phyloP scores from a whole-genome alignment of 2,329 filamentous ascomycete genomes.

The Fusarium fujikuroi region DNA sequence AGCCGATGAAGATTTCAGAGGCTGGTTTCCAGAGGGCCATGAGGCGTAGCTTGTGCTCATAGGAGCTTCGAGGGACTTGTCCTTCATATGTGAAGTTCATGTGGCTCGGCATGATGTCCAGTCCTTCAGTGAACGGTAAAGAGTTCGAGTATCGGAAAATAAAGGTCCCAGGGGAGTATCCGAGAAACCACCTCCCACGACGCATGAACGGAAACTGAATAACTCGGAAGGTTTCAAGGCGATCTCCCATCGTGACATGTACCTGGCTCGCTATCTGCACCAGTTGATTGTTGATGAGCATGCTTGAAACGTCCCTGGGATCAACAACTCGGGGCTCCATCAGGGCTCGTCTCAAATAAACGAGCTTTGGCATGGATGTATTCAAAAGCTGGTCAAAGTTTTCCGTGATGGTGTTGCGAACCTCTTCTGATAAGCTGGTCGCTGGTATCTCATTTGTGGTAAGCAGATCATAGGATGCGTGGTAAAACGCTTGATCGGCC shows the following conservation, averaged over 20 bases:
- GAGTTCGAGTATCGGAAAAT: constrained; percentile 41
- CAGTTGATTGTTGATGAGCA: neutral
- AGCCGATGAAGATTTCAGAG: constrained; percentile 6
- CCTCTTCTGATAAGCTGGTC: neutral
- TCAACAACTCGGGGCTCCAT: neutral
- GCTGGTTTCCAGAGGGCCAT: neutral
- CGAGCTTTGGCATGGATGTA: neutral
- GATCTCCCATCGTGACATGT: neutral
- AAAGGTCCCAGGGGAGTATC: constrained; percentile 21
- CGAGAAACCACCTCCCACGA: neutral
- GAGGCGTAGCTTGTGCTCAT: neutral
- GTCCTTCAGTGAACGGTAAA: neutral
- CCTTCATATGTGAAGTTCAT: constrained; percentile 12
- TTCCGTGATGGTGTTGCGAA: neutral
- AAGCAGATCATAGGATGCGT: neutral
- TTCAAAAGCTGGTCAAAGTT: neutral
- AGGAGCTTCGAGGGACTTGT: constrained; percentile 8
- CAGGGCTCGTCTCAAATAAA: neutral
- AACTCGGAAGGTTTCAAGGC: neutral
- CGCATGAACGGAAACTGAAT: neutral
- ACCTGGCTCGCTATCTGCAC: neutral
- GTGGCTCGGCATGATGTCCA: neutral
- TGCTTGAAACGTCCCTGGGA: neutral
- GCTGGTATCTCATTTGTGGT: neutral
- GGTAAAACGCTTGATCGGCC: neutral